Evolutionary conservation across 352 stramenopile species (phyloP).

Genomic region (Phytopythium sindhum): DNA sequence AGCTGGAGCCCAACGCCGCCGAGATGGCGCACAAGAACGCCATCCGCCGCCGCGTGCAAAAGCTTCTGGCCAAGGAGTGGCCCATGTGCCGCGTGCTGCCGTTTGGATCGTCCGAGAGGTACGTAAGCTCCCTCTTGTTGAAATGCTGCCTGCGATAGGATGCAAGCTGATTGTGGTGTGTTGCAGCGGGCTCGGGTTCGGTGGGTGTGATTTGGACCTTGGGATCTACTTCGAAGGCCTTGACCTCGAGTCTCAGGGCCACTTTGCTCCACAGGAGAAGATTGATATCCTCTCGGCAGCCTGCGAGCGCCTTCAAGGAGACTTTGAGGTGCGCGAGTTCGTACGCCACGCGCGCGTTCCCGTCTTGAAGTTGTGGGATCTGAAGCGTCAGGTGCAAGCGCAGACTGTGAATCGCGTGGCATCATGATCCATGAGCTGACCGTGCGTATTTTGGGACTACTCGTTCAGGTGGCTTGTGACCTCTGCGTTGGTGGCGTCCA

Average conservation of each 20-base stretch:
- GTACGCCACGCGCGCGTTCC: slow-evolving; percentile 70
- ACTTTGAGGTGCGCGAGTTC: slow-evolving; percentile 70
- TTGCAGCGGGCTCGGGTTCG: slow-evolving; percentile 64
- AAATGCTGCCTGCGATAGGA: not conserved
- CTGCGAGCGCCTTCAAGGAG: slow-evolving; percentile 30
- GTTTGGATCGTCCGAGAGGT: slow-evolving; percentile 83
- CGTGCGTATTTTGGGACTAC: not conserved
- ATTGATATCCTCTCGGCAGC: slow-evolving; percentile 54
- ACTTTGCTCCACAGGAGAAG: slow-evolving; percentile 55
- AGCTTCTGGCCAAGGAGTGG: slow-evolving; percentile 49
- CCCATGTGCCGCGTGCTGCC: slow-evolving; percentile 53
- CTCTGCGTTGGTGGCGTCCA: slow-evolving; percentile 72
- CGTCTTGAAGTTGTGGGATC: slow-evolving; percentile 78
- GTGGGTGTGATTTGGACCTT: slow-evolving; percentile 76
- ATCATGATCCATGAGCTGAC: not conserved
- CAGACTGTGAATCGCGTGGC: not conserved
- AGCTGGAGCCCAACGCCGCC: slow-evolving; percentile 64
- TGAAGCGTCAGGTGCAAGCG: slow-evolving; percentile 33
- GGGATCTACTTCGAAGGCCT: slow-evolving; percentile 81
- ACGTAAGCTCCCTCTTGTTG: not conserved
- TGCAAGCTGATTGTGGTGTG: not conserved
- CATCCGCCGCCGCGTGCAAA: slow-evolving; percentile 48
- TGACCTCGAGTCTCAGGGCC: slow-evolving; percentile 46
- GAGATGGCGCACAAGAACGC: slow-evolving; percentile 52
- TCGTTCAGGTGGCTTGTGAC: slow-evolving; percentile 53